These are phyloP conservation scores for Auricularia sp. DNA, from an alignment of 768 basidiomycete genomes.

Conservation along the genomic window DNA sequence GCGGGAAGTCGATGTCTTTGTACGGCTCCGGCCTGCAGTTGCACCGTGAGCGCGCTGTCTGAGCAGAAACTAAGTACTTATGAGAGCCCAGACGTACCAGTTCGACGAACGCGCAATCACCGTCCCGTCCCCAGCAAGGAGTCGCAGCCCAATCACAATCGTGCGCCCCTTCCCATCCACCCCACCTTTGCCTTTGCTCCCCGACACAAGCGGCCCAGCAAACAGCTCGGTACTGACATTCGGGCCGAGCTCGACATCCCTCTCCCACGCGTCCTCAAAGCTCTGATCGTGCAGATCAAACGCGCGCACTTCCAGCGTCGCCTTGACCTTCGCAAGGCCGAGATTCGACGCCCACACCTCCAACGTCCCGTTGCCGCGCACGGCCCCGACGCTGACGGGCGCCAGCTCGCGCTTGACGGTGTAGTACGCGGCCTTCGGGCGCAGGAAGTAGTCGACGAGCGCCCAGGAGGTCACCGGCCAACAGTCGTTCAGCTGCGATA, in stretches of 20 bases:
- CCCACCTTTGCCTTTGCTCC: slow-evolving; percentile 41
- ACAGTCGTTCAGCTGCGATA: slow-evolving; percentile 68
- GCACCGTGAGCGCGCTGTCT: too few species aligned
- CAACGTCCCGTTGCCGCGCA: slow-evolving; percentile 28
- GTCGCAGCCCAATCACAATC: slow-evolving; percentile 59
- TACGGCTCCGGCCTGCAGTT: slow-evolving; percentile 24
- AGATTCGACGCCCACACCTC: slow-evolving; percentile 88
- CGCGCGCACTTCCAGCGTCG: slow-evolving; percentile 50
- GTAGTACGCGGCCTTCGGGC: slow-evolving; percentile 89
- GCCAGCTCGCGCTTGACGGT: slow-evolving; percentile 76
- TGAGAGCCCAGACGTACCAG: slow-evolving; percentile 33
- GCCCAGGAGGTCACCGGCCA: slow-evolving; percentile 95
- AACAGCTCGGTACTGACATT: slow-evolving; percentile 83
- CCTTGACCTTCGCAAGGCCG: slow-evolving; percentile 47
- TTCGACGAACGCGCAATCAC: slow-evolving; percentile 68
- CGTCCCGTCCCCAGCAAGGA: slow-evolving; percentile 43
- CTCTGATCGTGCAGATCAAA: slow-evolving; percentile 53
- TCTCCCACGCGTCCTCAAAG: slow-evolving; percentile 45
- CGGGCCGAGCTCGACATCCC: slow-evolving; percentile 45
- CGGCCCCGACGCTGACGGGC: slow-evolving; percentile 57
- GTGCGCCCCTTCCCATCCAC: too few species aligned
- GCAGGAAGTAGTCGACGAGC: slow-evolving; percentile 85
- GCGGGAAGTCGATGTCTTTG: slow-evolving; percentile 31
- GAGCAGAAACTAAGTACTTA: too few species aligned
- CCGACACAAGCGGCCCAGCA: slow-evolving; percentile 54